Percentiles rank a stretch among this genome's conserved stretches.
phyloP scores from a whole-genome alignment of 1,139 yeast genomes.

The Geotrichum reessii region DNA sequence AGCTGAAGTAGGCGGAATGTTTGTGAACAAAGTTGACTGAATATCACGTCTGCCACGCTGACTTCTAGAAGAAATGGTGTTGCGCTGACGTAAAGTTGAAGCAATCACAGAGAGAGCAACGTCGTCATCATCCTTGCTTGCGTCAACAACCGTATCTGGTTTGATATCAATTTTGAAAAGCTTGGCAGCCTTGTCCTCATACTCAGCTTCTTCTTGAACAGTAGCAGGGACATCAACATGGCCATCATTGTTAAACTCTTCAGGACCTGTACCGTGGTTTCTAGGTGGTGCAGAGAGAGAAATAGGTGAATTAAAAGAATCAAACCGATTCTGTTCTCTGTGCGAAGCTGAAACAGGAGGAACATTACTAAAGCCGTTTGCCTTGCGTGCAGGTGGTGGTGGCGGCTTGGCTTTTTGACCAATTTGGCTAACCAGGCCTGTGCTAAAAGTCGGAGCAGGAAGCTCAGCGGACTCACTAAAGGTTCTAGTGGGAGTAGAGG shows the following conservation, averaged over 20 bases:
- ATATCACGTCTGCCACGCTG: conserved; percentile 43
- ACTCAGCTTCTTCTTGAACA: conserved; percentile 19
- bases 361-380: conserved; percentile 22
- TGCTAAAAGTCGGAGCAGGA: background rate
- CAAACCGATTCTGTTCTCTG: conserved; percentile 8
- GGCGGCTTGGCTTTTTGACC: conserved; percentile 39
- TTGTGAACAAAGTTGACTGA: conserved; percentile 51
- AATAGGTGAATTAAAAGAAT: conserved; percentile 6
- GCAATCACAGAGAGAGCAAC: conserved; percentile 33
- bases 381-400: conserved; percentile 71
- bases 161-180: conserved; percentile 31
- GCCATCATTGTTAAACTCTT: conserved; percentile 4
- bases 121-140: conserved; percentile 28
- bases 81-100: conserved; percentile 30
- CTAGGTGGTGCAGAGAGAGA: conserved; percentile 15
- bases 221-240: conserved; percentile 17
- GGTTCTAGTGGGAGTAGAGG: background rate
- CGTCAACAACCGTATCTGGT: conserved; percentile 35
- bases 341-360: conserved; percentile 5
- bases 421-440: conserved; percentile 23
- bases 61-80: conserved; percentile 31
- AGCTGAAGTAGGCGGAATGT: conserved; percentile 37
- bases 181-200: conserved; percentile 19
- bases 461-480: background rate
- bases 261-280: conserved; percentile 7